Evolutionary conservation across 2,329 filamentous ascomycete genomes (phyloP).

Genomic region (Mycosphaerella arachidis): DNA sequence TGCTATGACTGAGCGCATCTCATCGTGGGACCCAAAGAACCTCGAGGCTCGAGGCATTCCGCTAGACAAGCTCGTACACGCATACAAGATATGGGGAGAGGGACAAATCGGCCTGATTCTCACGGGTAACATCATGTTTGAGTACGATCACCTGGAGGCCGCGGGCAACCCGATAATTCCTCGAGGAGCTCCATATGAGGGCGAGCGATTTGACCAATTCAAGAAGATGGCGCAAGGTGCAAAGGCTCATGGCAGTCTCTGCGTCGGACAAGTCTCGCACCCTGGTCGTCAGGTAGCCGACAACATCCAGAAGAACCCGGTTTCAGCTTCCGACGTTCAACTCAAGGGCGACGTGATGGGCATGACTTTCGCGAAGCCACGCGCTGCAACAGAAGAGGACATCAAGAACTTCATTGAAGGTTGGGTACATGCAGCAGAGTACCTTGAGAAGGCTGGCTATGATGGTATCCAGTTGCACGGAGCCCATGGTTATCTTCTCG

Average conservation of each 20-base stretch:
- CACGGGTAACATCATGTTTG: slow-evolving; percentile 62
- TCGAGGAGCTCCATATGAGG: slow-evolving; percentile 46
- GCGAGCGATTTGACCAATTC: slow-evolving; percentile 58
- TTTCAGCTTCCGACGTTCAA: slow-evolving; percentile 50
- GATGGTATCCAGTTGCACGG: slow-evolving; percentile 48
- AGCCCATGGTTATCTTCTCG: slow-evolving; percentile 43
- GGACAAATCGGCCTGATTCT: slow-evolving; percentile 54
- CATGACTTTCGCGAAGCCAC: slow-evolving; percentile 51
- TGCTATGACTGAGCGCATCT: slow-evolving; percentile 62
- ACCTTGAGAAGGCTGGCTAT: slow-evolving; percentile 58
- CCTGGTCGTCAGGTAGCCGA: slow-evolving; percentile 54
- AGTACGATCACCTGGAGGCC: slow-evolving; percentile 55
- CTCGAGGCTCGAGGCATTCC: slow-evolving; percentile 52
- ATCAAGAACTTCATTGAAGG: slow-evolving; percentile 55
- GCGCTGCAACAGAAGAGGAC: slow-evolving; percentile 51
- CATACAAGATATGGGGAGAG: slow-evolving; percentile 60
- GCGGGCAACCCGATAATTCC: slow-evolving; percentile 58
- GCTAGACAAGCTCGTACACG: slow-evolving; percentile 49
- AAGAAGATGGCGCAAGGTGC: slow-evolving; percentile 50
- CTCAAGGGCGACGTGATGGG: slow-evolving; percentile 43
- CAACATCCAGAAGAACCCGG: slow-evolving; percentile 46
- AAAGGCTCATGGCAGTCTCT: slow-evolving; percentile 55
- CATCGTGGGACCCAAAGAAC: slow-evolving; percentile 55
- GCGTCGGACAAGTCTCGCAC: slow-evolving; percentile 60
- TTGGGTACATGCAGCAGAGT: slow-evolving; percentile 60